Evolutionary conservation across 1,139 yeast genomes (phyloP), one percentile per base, ranked within the genome.

Genomic region (Yamadazyma kanchanaburiensis): DNA sequence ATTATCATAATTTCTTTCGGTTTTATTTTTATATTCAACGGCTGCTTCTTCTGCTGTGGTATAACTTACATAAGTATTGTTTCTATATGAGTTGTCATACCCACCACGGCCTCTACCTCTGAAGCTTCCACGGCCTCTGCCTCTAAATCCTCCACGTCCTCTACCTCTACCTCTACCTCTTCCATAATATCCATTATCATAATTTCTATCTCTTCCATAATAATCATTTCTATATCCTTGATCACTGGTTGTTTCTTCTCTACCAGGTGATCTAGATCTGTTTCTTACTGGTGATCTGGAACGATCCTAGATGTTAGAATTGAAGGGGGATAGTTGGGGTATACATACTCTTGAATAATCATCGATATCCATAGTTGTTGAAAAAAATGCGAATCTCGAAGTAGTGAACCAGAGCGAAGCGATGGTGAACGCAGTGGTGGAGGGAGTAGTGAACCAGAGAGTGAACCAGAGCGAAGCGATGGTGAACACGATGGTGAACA

Each of bases 1-100:
- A 50, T 81, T 80, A 33, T 71, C 75, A 49, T 79, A 80, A 53
- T 80, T 77, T 57, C 91, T 70, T 37, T 76, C 80, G n/a, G 71
- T 61, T 35, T 62, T 63, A 21, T 58, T 51, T 27, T 62, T 55
- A 40, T 58, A 59, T 19, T 52, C 51, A 15, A 53, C 65, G 26
- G 56, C 63, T 11, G 51, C 38, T 21, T 47, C 53, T 38, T 51
- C 53, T 33, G 47, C 43, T 16, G 34, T 43, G 39, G 55, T 40
- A 24, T 38, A 35, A 35, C 55, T 49, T 5, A 30, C 22, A 14
- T 31, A 35, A n/a, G 59, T 49, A 12, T 14, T 25, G 8, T 17
- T 22, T n/a, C n/a, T n/a, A 14, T 31, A 35, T n/a, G 59, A 49
- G 10, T 14, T 25, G 8, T 17, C 20, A 20, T 16, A 11, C 25